Evolutionary conservation across 2,329 filamentous ascomycete genomes (phyloP), one percentile per base, ranked within the genome.

Genomic region (Teratosphaeriaceae sp.): DNA sequence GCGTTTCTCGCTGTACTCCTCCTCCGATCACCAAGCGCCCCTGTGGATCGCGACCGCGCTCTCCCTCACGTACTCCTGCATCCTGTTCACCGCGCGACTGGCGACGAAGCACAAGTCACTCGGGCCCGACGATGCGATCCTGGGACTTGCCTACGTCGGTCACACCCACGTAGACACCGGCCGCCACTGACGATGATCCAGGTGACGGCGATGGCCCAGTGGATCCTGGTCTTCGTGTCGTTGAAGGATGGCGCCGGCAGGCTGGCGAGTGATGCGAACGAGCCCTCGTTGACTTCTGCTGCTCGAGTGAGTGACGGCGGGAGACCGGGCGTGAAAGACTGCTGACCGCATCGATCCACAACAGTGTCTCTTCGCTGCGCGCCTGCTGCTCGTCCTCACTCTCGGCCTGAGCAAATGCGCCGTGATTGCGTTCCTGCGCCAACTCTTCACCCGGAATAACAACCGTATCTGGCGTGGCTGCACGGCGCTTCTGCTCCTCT

Each of bases 371-470:
- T 55, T 54, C 34, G 45, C 46, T 8, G 26, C 49, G 5, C 46
- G 50, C 15, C 40, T 55, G 13, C 44, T 54, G 13, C 24, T 51
- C 11, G 45, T 57, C n/a, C 24, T 51, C 13, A 30, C 45, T 24
- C 35, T 55, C 18, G 40, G 49, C 6, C 41, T 49, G n/a, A 44
- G 50, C 12, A 57, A 57, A 40, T 44, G 38, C 38, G 48, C 47
- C n/a, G 48, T 57, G 20, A 42, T 54, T 6, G 26, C 44, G 12
- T 47, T 57, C 18, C 46, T 57, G 42, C 44, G 51, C 11, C 51
- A 52, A 19, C 43, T 57, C 7, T 54, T 57, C 50, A 50, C 51
- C 4, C 45, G 46, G 7, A 47, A 51, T 11, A 33, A 37, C 24
- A n/a, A 20, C 19, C 7, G 8, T 19, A 12, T 19, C 22, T 42